Conservation (phyloP, 1,284 basidiomycete genomes). For the Ceratobasidium sp. region DNA sequence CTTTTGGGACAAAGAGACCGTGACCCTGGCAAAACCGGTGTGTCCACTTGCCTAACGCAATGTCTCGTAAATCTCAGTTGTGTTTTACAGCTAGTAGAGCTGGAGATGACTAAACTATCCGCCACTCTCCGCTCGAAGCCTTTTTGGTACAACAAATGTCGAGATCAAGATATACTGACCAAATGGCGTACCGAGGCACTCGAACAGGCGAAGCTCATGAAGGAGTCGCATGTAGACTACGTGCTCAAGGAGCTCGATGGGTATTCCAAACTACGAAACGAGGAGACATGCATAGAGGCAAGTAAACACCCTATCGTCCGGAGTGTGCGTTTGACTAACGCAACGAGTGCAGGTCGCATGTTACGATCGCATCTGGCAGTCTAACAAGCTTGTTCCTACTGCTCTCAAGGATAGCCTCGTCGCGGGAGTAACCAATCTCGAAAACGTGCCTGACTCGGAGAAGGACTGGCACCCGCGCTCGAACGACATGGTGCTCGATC, state of each 20-base stretch:
- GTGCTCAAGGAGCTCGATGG: conserved; percentile 63
- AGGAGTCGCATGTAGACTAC: conserved; percentile 60
- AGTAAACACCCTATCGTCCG: background rate
- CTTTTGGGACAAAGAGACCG: too few relatives aligned
- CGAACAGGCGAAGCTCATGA: conserved; percentile 57
- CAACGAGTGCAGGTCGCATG: conserved; percentile 52
- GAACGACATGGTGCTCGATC: conserved; percentile 58
- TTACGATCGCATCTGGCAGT: conserved; percentile 32
- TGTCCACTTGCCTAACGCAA: too few relatives aligned
- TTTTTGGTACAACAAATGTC: conserved; percentile 58
- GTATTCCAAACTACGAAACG: conserved; percentile 60
- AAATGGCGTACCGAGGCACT: too few relatives aligned
- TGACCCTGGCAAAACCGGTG: too few relatives aligned
- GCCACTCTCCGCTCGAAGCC: conserved; percentile 58
- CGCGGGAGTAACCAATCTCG: conserved; percentile 53
- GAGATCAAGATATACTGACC: too few relatives aligned
- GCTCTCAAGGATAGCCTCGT: conserved; percentile 39
- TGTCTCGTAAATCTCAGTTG: background rate
- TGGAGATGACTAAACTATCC: conserved; percentile 63
- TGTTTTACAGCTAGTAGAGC: conserved; percentile 57
- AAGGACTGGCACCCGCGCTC: conserved; percentile 63
- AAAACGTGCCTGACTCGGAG: conserved; percentile 52
- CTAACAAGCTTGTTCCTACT: conserved; percentile 24
- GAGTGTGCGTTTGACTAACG: background rate
- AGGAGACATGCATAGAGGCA: conserved; percentile 54